Evolutionary conservation across 352 stramenopile genomes (phyloP), one percentile per base, ranked within the genome.

Genomic region (Pythium scleroteichum): DNA sequence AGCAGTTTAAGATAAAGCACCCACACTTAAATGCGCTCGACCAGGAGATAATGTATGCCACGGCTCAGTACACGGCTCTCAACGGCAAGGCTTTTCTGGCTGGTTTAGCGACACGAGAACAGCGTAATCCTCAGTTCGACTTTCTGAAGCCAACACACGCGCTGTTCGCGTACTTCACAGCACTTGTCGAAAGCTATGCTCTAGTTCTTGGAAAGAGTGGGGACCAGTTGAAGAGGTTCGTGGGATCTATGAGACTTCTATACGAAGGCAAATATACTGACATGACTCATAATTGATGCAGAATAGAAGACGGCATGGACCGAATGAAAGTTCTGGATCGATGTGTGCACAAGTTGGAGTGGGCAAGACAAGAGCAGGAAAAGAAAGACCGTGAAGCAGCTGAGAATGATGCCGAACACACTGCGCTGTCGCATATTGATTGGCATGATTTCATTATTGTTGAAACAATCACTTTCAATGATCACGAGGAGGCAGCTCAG

Each of bases 401-500:
- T 9, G 84, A 88, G 40, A 88, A 72, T 52, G 87, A 94, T 45
- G 85, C 83, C 0, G 85, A 95, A 71, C 74, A 75, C 4, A 72
- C 85, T 14, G 87, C 85, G 44, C 64, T 89, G 16, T 73, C 82
- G 27, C 78, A 92, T 66, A 82, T 99, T 62, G 97, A 99, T 80
- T 99, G 98, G 98, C 94, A 99, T 73, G 97, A 99, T 76, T 99
- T 99, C 69, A 95, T 99, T 4, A 88, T 99, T 3, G 98, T 99
- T 0, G 97, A 99, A 72, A 99, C 95, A 13, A 99, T 99, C 66
- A 96, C 94, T 23, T 99, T 99, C 62, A 80, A 94, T 20, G 79
- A 92, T 32, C 80, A 96, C 40, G 92, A 98, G 70, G 79, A 94
- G 41, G 73, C 76, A 9, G 65, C 62, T 1, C 65, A 64, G 10